Evolutionary conservation across 1,139 yeast genomes (phyloP), one percentile per base, ranked within the genome.

Genomic region (Taphrina flavorubra): DNA sequence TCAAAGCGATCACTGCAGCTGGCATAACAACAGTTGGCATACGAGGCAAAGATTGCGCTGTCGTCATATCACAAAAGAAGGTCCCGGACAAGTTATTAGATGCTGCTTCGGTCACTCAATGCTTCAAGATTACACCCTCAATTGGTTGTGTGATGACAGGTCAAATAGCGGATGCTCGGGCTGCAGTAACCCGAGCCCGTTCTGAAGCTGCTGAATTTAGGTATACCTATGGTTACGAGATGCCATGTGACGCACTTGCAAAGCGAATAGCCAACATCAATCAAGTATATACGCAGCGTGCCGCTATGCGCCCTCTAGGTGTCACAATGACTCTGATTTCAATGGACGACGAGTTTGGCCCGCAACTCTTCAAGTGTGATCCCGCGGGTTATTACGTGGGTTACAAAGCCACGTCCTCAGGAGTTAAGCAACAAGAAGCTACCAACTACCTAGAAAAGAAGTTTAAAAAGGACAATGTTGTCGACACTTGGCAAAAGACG

Each of bases 341-440:
- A 63, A 87, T 89, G 70, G 98, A 92, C 78, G 97, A 90, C 76
- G 94, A 88, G 77, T 79, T 82, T 71, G 99, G 98, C 0, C 97
- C 99, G n/a, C 86, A 87, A 75, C 83, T 94, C 72, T 91, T 85
- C 81, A 94, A 94, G 81, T 88, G 96, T 74, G 99, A 94, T 79
- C 99, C 99, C 37, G 98, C 99, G 11, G 99, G 99, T 5, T 94
- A 94, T 80, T 94, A 83, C 77, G 88, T 91, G 66, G 95, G 97
- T 49, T 90, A 89, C 73, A 89, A 89, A 80, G 99, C 98, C 0
- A 89, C 92, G 39, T 87, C 98, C 31, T 90, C 97, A 0, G 99
- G 99, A 1, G 97, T 97, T 68, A 94, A 94, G 79, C 98, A 92
- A 80, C 97, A 92, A 78, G 99, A 94, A 79, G 92, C 97, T 51